phyloP scores from a whole-genome alignment of 495 filamentous ascomycete genomes.

The Podospora pseudopauciseta region DNA sequence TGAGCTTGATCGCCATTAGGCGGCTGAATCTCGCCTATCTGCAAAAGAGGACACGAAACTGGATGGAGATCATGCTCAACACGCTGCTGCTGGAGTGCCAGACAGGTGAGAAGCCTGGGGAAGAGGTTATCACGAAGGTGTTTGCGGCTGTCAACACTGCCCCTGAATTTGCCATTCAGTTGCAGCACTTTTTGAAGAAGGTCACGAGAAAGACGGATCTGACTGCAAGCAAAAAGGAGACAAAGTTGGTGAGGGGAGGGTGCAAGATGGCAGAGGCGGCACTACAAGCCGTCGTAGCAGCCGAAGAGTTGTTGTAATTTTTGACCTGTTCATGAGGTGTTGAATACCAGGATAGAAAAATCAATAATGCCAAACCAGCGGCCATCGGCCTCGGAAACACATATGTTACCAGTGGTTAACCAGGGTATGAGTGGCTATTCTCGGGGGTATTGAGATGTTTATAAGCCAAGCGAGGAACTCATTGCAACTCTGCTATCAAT shows the following conservation, averaged over 20 bases:
- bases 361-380: neutral
- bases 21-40: conserved; percentile 75
- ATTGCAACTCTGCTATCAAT: neutral
- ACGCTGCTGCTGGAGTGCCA: conserved; percentile 61
- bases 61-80: conserved; percentile 76
- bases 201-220: conserved; percentile 72
- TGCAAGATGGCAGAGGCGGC: conserved; percentile 62
- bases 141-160: conserved; percentile 58
- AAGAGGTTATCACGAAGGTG: conserved; percentile 56
- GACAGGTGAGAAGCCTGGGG: conserved; percentile 27
- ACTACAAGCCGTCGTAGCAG: conserved; percentile 48
- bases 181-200: conserved; percentile 77
- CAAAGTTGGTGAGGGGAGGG: conserved; percentile 63
- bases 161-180: conserved; percentile 61
- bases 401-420: neutral
- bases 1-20: conserved; percentile 65
- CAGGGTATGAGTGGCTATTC: conserved; percentile 22
- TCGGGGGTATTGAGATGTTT: neutral
- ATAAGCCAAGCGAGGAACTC: neutral
- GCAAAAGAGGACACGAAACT: conserved; percentile 68
- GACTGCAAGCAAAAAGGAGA: conserved; percentile 56
- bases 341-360: neutral
- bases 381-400: neutral
- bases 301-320: neutral
- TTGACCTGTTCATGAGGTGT: neutral